phyloP scores from a whole-genome alignment of 495 filamentous ascomycete genomes.

The Lepraria neglecta region DNA sequence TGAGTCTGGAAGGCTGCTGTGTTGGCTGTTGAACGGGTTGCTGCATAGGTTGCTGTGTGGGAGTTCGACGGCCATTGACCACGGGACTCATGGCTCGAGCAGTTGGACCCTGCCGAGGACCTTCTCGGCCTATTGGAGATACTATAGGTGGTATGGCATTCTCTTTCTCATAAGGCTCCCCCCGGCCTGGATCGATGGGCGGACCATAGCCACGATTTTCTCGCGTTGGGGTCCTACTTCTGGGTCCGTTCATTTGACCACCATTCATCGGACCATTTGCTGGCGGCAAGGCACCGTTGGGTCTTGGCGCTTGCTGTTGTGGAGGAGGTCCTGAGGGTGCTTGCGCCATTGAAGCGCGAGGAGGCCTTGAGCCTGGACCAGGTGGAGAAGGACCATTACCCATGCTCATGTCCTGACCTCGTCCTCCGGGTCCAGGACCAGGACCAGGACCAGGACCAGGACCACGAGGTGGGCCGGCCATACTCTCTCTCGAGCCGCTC shows the following conservation, averaged over 20 bases:
- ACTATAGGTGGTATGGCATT: slow-evolving; percentile 47
- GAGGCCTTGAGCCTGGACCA: slow-evolving; percentile 56
- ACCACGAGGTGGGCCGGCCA: slow-evolving; percentile 37
- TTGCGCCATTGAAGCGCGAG: slow-evolving; percentile 61
- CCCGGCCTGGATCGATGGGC: slow-evolving; percentile 46
- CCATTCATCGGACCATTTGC: slow-evolving; percentile 26
- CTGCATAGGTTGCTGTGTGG: slow-evolving; percentile 42
- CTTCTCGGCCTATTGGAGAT: slow-evolving; percentile 31
- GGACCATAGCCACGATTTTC: slow-evolving; percentile 45
- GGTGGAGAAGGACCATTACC: slow-evolving; percentile 27
- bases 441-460: slow-evolving; percentile 28
- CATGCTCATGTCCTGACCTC: slow-evolving; percentile 26
- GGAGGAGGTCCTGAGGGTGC: slow-evolving; percentile 79
- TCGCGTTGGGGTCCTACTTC: slow-evolving; percentile 57
- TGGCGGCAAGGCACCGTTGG: slow-evolving; percentile 44
- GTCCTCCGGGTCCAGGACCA: slow-evolving; percentile 28
- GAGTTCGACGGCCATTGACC: slow-evolving; percentile 56
- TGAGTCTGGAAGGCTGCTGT: slow-evolving; percentile 25
- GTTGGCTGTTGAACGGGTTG: slow-evolving; percentile 37
- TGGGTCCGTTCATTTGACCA: slow-evolving; percentile 29
- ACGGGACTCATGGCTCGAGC: slow-evolving; percentile 36
- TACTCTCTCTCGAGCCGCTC: slow-evolving; percentile 49
- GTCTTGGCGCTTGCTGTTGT: slow-evolving; percentile 70
- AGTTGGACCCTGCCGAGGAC: slow-evolving; percentile 31
- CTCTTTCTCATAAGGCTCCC: slow-evolving; percentile 42